Evolutionary conservation across 768 basidiomycete species (phyloP).

Genomic region (Tephrocybe rancida): DNA sequence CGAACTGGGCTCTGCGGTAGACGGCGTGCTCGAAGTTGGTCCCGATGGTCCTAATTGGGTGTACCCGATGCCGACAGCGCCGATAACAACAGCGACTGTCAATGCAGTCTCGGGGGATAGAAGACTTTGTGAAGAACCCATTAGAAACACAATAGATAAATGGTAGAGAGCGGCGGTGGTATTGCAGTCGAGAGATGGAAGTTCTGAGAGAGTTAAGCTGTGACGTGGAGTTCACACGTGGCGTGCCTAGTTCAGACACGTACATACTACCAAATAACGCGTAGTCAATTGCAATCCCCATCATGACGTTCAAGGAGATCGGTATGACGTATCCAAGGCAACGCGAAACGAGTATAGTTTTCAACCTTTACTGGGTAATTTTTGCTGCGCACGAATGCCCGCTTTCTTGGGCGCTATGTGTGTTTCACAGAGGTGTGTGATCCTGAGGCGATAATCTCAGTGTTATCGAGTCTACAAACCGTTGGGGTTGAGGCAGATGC

Average conservation of each 20-base stretch:
- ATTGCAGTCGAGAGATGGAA: background rate
- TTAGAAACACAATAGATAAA: slow-evolving; percentile 18
- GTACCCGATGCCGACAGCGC: slow-evolving; percentile 44
- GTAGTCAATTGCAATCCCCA: slow-evolving; percentile 7
- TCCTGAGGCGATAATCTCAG: no score
- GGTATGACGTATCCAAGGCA: no score
- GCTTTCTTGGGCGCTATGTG: no score
- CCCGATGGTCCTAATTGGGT: slow-evolving; percentile 22
- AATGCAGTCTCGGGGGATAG: slow-evolving; percentile 40
- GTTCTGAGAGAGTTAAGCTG: background rate
- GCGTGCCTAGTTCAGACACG: slow-evolving; percentile 23
- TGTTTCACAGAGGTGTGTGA: no score
- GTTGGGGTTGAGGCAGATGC: no score
- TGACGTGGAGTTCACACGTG: slow-evolving; percentile 19
- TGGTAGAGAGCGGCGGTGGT: background rate
- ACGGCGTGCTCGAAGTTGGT: background rate
- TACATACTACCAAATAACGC: slow-evolving; percentile 25
- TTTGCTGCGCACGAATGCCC: no score
- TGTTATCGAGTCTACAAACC: no score
- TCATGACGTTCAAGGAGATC: no score
- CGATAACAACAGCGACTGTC: slow-evolving; percentile 39
- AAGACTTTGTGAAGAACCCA: slow-evolving; percentile 51
- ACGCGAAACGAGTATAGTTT: no score
- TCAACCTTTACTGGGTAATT: no score
- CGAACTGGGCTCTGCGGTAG: background rate